These are phyloP conservation scores for Fragosphaeria purpurea DNA, from an alignment of 2,329 filamentous ascomycete genomes.

Conservation along the genomic window DNA sequence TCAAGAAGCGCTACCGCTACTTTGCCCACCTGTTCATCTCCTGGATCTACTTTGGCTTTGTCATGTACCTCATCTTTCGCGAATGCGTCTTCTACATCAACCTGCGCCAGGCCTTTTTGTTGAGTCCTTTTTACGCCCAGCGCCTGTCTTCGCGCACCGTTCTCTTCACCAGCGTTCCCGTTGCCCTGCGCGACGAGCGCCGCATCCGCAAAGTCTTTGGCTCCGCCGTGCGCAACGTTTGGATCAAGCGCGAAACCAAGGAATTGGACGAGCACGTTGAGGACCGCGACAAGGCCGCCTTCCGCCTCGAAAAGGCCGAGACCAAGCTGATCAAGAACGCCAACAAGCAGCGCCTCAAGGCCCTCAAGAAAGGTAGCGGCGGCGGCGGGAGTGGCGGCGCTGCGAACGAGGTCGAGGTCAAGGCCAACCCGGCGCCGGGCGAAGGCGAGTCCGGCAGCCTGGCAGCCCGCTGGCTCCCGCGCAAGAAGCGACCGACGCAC, in stretches of 20 bases:
- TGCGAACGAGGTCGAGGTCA: constrained; percentile 19
- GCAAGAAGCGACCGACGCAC: constrained; percentile 68
- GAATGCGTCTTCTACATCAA: constrained; percentile 94
- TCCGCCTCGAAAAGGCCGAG: constrained; percentile 78
- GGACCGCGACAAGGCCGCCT: constrained; percentile 68
- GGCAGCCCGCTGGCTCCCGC: constrained; percentile 64
- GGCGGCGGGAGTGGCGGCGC: constrained; percentile 22
- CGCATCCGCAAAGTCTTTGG: constrained; percentile 75
- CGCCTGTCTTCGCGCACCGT: constrained; percentile 88
- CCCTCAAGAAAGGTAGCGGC: constrained; percentile 47
- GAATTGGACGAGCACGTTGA: constrained; percentile 73
- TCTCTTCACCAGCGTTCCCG: constrained; percentile 76
- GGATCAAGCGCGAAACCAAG: constrained; percentile 69
- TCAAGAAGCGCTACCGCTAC: constrained; percentile 50
- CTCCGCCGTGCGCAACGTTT: constrained; percentile 69
- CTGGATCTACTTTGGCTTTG: constrained; percentile 77
- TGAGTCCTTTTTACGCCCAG: constrained; percentile 72
- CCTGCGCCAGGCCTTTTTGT: constrained; percentile 80
- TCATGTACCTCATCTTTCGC: constrained; percentile 81
- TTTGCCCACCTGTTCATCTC: constrained; percentile 75
- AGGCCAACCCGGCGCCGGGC: constrained; percentile 29
- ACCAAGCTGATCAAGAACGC: constrained; percentile 73
- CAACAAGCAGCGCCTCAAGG: constrained; percentile 61
- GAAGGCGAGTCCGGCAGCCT: constrained; percentile 60
- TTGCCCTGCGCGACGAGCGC: constrained; percentile 65